phyloP scores from a whole-genome alignment of 2,329 filamentous ascomycete genomes.

The Aspergillus phoenicis region DNA sequence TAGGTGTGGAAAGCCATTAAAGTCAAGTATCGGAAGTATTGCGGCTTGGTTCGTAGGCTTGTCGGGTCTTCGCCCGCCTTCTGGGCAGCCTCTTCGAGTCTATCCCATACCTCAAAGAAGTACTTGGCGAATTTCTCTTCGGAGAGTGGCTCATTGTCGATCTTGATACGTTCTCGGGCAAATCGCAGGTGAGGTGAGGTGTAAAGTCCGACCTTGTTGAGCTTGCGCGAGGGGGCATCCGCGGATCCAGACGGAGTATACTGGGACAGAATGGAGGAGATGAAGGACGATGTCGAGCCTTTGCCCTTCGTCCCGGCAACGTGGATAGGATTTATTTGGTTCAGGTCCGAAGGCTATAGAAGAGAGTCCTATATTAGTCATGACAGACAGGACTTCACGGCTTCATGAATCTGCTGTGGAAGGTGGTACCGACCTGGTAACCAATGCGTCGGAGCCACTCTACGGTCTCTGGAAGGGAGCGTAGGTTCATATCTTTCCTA shows the following conservation, averaged over 20 bases:
- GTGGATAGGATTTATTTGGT: constrained; percentile 69
- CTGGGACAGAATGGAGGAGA: constrained; percentile 74
- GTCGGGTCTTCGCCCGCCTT: constrained; percentile 56
- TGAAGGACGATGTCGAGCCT: constrained; percentile 82
- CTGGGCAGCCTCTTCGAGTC: constrained; percentile 57
- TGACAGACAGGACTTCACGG: not conserved
- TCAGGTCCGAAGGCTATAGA: constrained; percentile 61
- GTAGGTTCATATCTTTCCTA: constrained; percentile 71
- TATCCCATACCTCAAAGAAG: constrained; percentile 85
- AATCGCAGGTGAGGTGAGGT: constrained; percentile 84
- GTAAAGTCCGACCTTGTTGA: constrained; percentile 71
- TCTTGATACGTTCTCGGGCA: constrained; percentile 80
- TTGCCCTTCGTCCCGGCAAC: constrained; percentile 95
- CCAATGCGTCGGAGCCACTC: constrained; percentile 76
- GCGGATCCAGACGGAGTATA: constrained; percentile 47
- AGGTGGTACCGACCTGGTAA: constrained; percentile 63
- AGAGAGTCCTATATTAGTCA: constrained; percentile 8
- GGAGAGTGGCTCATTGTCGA: constrained; percentile 71
- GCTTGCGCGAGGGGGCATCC: constrained; percentile 34
- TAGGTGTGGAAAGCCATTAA: constrained; percentile 87
- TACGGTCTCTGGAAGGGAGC: constrained; percentile 78
- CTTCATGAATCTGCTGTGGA: not conserved
- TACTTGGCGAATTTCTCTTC: constrained; percentile 71
- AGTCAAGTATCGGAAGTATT: constrained; percentile 91
- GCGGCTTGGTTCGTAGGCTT: constrained; percentile 69